Evolutionary conservation across 495 filamentous ascomycete genomes (phyloP), one percentile per base, ranked within the genome.

Genomic region (Penicillium angulare): DNA sequence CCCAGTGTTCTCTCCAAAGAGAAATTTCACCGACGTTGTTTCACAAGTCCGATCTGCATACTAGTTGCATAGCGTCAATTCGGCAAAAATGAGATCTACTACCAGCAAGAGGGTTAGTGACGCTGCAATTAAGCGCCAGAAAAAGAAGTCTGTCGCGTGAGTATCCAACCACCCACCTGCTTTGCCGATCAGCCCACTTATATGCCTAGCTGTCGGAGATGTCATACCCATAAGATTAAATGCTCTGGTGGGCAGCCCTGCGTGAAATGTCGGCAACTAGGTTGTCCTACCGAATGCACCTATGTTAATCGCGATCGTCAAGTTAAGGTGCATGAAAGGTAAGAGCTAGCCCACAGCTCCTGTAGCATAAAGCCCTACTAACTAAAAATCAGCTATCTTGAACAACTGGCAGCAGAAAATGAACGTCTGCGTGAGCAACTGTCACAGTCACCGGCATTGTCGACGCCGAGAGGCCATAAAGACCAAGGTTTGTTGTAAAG

Each of bases 191-290:
- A 26, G 7, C 32, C 6, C 2, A 17, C 18, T 23, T 13, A 23
- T 21, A 16, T 42, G 33, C n/a, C 8, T 29, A 74, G 68, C 7
- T 72, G 68, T 56, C 56, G 54, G 17, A 46, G 67, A 55, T 74
- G 68, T 44, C 68, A 72, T 44, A 34, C 58, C 0, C 67, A 64
- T 17, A 74, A 71, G 44, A 61, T 74, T 13, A 74, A 69, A 51
- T 74, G 68, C 31, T 66, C 60, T 23, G 70, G 70, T 2, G 63
- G 53, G 40, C 56, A 65, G 41, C 67, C 70, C 1, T 74, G 70
- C 45, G 35, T 36, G 8, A 61, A 57, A 44, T 74, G 68, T 38
- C 58, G 52, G 6, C 56, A 57, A 41, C 43, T 60, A 12, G 60
- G 56, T 2, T 56, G 53, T 39, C 42, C 49, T 17, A 48, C 52